Evolutionary conservation across 495 filamentous ascomycete species (phyloP).

Genomic region (Aspergillus bridgeri): DNA sequence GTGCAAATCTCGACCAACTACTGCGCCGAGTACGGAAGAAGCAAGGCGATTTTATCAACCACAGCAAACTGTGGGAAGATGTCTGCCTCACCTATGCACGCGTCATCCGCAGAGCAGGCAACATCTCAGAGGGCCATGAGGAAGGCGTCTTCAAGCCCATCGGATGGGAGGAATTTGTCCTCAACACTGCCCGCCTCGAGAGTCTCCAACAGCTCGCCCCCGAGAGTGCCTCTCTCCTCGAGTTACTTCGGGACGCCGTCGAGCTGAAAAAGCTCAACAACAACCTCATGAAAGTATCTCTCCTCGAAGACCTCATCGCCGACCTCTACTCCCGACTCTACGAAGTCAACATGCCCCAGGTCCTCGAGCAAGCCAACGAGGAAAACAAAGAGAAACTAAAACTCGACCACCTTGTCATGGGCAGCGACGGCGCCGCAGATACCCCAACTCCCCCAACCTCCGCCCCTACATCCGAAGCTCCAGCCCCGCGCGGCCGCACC

Average conservation of each 20-base stretch:
- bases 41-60: slow-evolving; percentile 78
- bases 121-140: slow-evolving; percentile 61
- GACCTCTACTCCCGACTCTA: slow-evolving; percentile 87
- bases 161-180: slow-evolving; percentile 74
- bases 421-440: slow-evolving; percentile 35
- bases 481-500: slow-evolving; percentile 47
- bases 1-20: slow-evolving; percentile 72
- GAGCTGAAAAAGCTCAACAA: slow-evolving; percentile 91
- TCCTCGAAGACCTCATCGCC: slow-evolving; percentile 85
- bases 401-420: slow-evolving; percentile 54
- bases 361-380: slow-evolving; percentile 46
- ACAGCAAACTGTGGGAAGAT: slow-evolving; percentile 79
- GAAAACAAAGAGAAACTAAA: slow-evolving; percentile 57
- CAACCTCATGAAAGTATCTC: slow-evolving; percentile 74
- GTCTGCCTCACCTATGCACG: slow-evolving; percentile 70
- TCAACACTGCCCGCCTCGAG: slow-evolving; percentile 54
- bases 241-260: slow-evolving; percentile 74
- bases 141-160: slow-evolving; percentile 81
- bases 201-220: slow-evolving; percentile 42
- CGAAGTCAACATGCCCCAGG: slow-evolving; percentile 46
- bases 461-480: slow-evolving; percentile 37
- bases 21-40: slow-evolving; percentile 79
- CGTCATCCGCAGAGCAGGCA: slow-evolving; percentile 65
- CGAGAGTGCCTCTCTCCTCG: slow-evolving; percentile 48
- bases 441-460: slow-evolving; percentile 32